Evolutionary conservation across 495 filamentous ascomycete genomes (phyloP).

Genomic region (Sabuloglossum arenarium): DNA sequence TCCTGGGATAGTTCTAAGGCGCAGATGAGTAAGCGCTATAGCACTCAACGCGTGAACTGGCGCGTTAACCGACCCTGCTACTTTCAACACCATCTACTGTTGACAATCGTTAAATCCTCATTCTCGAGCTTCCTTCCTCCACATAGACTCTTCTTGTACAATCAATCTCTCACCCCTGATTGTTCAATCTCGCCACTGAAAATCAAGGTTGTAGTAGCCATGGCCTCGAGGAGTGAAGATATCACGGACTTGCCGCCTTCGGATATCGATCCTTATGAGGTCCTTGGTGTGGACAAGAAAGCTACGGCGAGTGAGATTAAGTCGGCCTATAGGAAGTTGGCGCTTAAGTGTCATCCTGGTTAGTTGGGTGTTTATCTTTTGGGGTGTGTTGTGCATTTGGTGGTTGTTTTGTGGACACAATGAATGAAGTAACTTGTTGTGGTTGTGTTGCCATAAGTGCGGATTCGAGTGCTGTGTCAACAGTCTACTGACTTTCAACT

Average conservation of each 20-base stretch:
- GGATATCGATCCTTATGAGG: slow-evolving; percentile 21
- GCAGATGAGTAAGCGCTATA: neutral
- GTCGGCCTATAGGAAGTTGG: slow-evolving; percentile 21
- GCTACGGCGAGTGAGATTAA: slow-evolving; percentile 20
- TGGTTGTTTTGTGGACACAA: neutral
- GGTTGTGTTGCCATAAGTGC: neutral
- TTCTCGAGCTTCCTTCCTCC: no score
- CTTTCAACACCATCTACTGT: neutral
- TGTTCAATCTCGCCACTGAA: no score
- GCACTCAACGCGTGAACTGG: neutral
- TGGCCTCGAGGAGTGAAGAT: neutral
- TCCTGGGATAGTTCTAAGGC: no score
- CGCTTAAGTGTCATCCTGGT: slow-evolving; percentile 22
- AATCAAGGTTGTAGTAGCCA: no score
- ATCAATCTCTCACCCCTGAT: neutral
- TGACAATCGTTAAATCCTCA: no score
- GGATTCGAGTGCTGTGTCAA: neutral
- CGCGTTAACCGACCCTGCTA: neutral
- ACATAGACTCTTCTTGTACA: neutral
- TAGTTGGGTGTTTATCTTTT: neutral
- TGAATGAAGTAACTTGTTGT: no score
- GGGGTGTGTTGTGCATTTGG: neutral
- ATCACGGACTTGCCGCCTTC: slow-evolving; percentile 13
- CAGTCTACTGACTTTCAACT: neutral
- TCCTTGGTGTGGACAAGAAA: slow-evolving; percentile 15